phyloP scores from a whole-genome alignment of 768 basidiomycete genomes.

The Leccinum rimulosum region DNA sequence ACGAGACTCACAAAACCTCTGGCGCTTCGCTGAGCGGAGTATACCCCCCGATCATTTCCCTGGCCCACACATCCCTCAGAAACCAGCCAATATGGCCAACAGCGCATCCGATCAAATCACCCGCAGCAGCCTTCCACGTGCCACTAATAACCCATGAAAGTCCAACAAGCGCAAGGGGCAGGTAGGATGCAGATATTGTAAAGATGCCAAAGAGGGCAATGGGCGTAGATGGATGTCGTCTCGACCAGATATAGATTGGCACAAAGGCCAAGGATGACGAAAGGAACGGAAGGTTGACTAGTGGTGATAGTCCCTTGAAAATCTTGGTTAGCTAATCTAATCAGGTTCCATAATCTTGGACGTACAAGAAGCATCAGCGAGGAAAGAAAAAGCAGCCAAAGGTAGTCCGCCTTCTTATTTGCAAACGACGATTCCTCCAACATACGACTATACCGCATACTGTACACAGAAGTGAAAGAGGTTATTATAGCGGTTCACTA shows the following conservation, averaged over 20 bases:
- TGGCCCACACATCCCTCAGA: conserved; percentile 80
- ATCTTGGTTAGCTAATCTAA: not conserved
- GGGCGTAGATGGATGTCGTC: conserved; percentile 91
- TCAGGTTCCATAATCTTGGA: not conserved
- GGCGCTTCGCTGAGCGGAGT: conserved; percentile 75
- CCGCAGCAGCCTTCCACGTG: conserved; percentile 79
- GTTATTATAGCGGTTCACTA: not conserved
- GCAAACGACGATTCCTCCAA: conserved; percentile 96
- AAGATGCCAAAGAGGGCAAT: conserved; percentile 94
- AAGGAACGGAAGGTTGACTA: conserved; percentile 90
- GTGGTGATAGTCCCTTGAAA: conserved; percentile 70
- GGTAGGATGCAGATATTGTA: conserved; percentile 93
- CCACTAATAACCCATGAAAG: conserved; percentile 85
- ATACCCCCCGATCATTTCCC: conserved; percentile 79
- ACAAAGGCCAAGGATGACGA: conserved; percentile 92
- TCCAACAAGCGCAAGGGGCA: conserved; percentile 86
- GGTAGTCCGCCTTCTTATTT: conserved; percentile 88
- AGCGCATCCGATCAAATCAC: conserved; percentile 79
- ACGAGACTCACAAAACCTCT: conserved; percentile 54
- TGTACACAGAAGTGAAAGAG: conserved; percentile 27
- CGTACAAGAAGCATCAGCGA: conserved; percentile 82
- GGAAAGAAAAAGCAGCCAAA: conserved; percentile 88
- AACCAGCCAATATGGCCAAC: conserved; percentile 89
- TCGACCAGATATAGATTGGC: conserved; percentile 97
- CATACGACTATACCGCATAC: conserved; percentile 97